phyloP scores from a whole-genome alignment of 805 yeast species.

The Metschnikowia drakensbergensis region DNA sequence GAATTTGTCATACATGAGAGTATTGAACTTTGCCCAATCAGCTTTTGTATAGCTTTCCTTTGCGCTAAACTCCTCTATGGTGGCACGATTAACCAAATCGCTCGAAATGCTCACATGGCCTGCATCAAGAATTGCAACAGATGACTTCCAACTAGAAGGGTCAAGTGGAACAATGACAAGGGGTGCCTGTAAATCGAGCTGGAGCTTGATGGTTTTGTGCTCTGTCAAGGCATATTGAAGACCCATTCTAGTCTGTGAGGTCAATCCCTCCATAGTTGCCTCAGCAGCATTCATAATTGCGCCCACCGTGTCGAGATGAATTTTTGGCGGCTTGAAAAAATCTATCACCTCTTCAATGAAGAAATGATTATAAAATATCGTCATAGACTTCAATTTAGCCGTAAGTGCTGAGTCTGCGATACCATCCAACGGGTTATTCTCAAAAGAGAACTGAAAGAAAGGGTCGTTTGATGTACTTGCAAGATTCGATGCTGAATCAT shows the following conservation, averaged over 20 bases:
- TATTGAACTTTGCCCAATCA: constrained; percentile 73
- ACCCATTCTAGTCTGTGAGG: constrained; percentile 87
- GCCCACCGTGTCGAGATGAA: constrained; percentile 82
- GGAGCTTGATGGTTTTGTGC: constrained; percentile 83
- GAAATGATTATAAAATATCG: constrained; percentile 82
- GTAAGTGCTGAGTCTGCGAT: constrained; percentile 75
- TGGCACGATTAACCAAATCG: constrained; percentile 69
- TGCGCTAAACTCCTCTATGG: constrained; percentile 63
- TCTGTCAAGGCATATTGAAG: constrained; percentile 91
- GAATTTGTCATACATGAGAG: constrained; percentile 88
- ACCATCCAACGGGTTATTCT: constrained; percentile 79
- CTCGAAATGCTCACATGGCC: constrained; percentile 87
- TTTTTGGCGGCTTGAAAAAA: constrained; percentile 85
- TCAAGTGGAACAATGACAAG: constrained; percentile 81
- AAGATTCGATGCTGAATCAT: constrained; percentile 14
- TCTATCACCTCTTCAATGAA: constrained; percentile 69
- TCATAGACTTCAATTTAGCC: constrained; percentile 78
- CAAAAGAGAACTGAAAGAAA: constrained; percentile 78
- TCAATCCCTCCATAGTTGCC: constrained; percentile 85
- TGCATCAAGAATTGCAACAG: constrained; percentile 90
- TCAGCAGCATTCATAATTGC: constrained; percentile 94
- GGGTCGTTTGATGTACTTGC: constrained; percentile 42
- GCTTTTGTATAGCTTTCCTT: constrained; percentile 53
- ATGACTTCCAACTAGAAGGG: constrained; percentile 73
- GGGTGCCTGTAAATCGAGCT: constrained; percentile 92